Evolutionary conservation across 345 rosid species (phyloP), one percentile per base, ranked within the genome.

Genomic region (Eucalyptus paniculata): DNA sequence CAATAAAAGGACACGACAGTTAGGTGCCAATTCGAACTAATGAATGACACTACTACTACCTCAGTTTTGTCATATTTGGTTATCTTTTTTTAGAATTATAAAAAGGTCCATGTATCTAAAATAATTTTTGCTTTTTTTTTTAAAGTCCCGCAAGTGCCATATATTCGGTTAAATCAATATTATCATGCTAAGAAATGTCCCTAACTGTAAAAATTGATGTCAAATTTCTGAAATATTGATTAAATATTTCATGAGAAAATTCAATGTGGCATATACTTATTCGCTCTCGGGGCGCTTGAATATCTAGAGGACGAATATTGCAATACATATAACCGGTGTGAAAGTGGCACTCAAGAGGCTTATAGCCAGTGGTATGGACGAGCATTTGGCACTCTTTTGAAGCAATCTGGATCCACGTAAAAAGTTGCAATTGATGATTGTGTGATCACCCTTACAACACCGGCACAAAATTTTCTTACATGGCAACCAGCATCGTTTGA

Each of bases 81-180:
- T 4, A 77, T 77, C 83, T 37, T 21, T 37, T 12, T 0, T 77
- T 6, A 40, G 83, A 77, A 77, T 77, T 77, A 37, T 40, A 40
- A 53, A 19, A 21, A 9, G 17, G 13, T 37, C 30, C 85, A 40
- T 77, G 85, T 21, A 40, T 77, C 85, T 21, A 77, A 77, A 11
- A 77, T 77, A n/a, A 40, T 12, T 21, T 40, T 37, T 23, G 24
- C 5, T 77, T 34, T 51, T 17, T 51, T 53, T 21, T 77, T 37
- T 19, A 0, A 37, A 40, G 47, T 77, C 6, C 0, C 17, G 0
- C 6, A 21, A 77, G 47, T 0, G 1, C 1, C 9, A 6, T 77
- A 37, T 37, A 77, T 77, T 11, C 30, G 7, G 17, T 40, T 40
- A 77, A 77, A 21, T 21, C 83, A 12, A 37, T 10, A 19, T 37